Conservation (phyloP, 2,329 filamentous ascomycete genomes). For the Fusarium temperatum region DNA sequence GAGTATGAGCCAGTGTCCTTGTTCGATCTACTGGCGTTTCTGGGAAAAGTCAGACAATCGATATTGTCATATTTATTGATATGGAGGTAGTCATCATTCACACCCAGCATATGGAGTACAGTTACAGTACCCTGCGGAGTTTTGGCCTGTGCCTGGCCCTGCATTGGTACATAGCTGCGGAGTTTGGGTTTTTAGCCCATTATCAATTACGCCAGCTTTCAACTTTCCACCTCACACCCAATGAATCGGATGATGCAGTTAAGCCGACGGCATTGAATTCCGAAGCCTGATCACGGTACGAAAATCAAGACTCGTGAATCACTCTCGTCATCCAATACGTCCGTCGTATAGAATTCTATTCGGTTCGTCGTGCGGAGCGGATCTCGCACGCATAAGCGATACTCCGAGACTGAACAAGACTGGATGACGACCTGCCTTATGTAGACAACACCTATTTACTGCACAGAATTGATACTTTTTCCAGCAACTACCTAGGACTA, state of each 20-base stretch:
- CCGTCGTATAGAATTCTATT: background rate
- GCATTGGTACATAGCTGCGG: conserved; percentile 20
- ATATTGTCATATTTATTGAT: background rate
- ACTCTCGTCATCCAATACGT: background rate
- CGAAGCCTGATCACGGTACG: conserved; percentile 5
- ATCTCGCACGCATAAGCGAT: conserved; percentile 2
- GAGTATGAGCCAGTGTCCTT: conserved; percentile 27
- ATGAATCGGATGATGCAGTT: conserved; percentile 24
- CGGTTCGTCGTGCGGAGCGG: conserved; percentile 23
- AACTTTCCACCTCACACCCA: background rate
- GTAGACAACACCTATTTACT: background rate
- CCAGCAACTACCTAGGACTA: background rate
- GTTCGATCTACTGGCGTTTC: background rate
- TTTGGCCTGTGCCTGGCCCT: conserved; percentile 11
- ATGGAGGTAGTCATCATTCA: background rate
- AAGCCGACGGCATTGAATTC: conserved; percentile 26
- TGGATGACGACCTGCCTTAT: background rate
- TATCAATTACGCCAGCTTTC: background rate
- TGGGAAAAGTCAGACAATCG: background rate
- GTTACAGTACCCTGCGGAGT: conserved; percentile 22
- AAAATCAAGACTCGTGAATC: background rate
- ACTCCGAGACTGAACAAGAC: background rate
- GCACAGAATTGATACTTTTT: background rate
- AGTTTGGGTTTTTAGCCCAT: conserved; percentile 19
- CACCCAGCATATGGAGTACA: background rate